phyloP scores from a whole-genome alignment of 2,329 filamentous ascomycete species.

The Ceratocystis eucalypticola region DNA sequence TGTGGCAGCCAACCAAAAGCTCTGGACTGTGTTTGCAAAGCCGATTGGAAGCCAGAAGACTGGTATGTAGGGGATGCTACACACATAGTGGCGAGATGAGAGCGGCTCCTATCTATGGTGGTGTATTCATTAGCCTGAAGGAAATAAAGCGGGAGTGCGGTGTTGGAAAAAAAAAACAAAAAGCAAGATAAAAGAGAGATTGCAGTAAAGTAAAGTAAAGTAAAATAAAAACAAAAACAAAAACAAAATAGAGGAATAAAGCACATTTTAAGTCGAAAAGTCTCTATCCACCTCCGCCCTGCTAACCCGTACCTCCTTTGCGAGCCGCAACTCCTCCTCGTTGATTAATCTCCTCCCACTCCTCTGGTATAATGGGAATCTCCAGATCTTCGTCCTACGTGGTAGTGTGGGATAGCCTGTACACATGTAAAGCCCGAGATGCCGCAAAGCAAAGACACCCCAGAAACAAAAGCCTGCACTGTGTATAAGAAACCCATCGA shows the following conservation, averaged over 20 bases:
- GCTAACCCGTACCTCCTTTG: neutral
- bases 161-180: too few relatives aligned
- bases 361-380: neutral
- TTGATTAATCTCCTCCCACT: neutral
- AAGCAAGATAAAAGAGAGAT: too few relatives aligned
- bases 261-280: too few relatives aligned
- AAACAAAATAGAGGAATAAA: too few relatives aligned
- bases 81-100: too few relatives aligned
- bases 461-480: neutral
- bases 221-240: too few relatives aligned
- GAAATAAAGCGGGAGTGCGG: too few relatives aligned
- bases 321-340: too few relatives aligned
- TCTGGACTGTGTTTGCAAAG: neutral
- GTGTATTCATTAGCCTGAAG: neutral
- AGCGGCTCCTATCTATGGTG: neutral
- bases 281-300: neutral
- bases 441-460: neutral
- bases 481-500: neutral
- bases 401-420: neutral
- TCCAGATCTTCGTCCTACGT: slow-evolving; percentile 1
- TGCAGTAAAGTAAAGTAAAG: too few relatives aligned
- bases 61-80: neutral
- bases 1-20: neutral
- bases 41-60: neutral
- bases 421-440: neutral